Evolutionary conservation across 768 basidiomycete genomes (phyloP), one percentile per base, ranked within the genome.

Genomic region (Boletellus ananas): DNA sequence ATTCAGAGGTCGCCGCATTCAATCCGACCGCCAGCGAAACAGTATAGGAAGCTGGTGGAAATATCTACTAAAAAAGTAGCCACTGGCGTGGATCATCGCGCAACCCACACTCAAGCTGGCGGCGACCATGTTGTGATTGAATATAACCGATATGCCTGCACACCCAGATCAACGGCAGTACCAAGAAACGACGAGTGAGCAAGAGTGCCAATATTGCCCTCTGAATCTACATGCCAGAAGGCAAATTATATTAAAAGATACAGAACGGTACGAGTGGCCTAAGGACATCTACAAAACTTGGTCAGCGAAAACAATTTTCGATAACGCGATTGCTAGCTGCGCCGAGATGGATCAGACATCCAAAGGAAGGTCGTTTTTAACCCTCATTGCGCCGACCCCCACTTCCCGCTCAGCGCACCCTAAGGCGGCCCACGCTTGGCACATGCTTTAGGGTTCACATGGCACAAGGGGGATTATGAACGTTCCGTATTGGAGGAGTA

Each of bases 381-480:
- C 85, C 75, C 82, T 75, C 86, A 89, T 79, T 65, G 72, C 72
- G 75, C 74, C 84, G 66, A 85, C 85, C 85, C 78, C 80, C 79
- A 73, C 80, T 75, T 84, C 65, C 73, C 78, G 74, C 74, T 73
- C 82, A 88, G 84, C 86, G 84, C 81, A 82, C 82, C 58, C 20
- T 44, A 65, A 60, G 78, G 78, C 72, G 79, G 85, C 84, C 85
- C 84, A 79, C 83, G 57, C 80, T 73, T 71, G 69, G 63, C 70
- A 64, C 69, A 70, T 74, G 70, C 72, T 78, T 75, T 79, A 80
- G 85, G 85, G 84, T 88, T 87, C 82, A 77, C 71, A 79, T 70
- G 67, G 65, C 66, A 52, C 68, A 70, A 79, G 84, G 83, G 84
- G 79, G 81, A 87, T 59, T 83, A 71, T 87, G 74, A 74, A 74